Percentiles rank a stretch among this genome's conserved stretches.
phyloP scores from a whole-genome alignment of 768 basidiomycete genomes.

The Leccinum fibrillosum region DNA sequence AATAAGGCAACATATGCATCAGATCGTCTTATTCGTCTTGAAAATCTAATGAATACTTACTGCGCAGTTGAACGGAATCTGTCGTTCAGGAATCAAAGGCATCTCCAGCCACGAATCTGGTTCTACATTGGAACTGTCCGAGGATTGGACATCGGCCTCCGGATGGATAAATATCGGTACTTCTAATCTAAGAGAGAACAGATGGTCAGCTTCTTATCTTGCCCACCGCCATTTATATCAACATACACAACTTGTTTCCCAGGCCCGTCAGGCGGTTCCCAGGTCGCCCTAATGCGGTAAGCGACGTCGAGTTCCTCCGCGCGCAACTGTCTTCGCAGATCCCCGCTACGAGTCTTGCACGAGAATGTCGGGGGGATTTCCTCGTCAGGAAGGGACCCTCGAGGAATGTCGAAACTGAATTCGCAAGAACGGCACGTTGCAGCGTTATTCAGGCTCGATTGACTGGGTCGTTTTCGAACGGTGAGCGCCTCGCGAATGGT shows the following conservation, averaged over 20 bases:
- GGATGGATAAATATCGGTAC: conserved; percentile 62
- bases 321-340: conserved; percentile 21
- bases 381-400: conserved; percentile 45
- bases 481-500: conserved; percentile 32
- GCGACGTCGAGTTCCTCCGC: conserved; percentile 42
- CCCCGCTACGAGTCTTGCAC: conserved; percentile 31
- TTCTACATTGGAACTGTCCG: conserved; percentile 43
- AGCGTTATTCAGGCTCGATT: conserved; percentile 35
- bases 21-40: neutral
- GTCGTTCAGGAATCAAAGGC: conserved; percentile 59
- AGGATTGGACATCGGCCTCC: conserved; percentile 56
- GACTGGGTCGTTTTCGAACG: conserved; percentile 47
- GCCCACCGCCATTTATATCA: neutral
- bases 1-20: conserved; percentile 1
- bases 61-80: conserved; percentile 62
- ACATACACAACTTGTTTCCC: conserved; percentile 49
- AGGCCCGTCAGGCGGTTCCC: conserved; percentile 51
- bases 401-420: conserved; percentile 59
- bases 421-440: conserved; percentile 30
- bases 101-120: conserved; percentile 66
- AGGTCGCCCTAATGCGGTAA: conserved; percentile 54
- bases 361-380: conserved; percentile 63
- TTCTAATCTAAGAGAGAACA: conserved; percentile 47
- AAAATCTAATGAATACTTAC: conserved; percentile 39
- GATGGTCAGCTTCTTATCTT: neutral